Evolutionary conservation across 176 grass and related monocot genomes (phyloP).

Genomic region (Oropetium thomaeum): DNA sequence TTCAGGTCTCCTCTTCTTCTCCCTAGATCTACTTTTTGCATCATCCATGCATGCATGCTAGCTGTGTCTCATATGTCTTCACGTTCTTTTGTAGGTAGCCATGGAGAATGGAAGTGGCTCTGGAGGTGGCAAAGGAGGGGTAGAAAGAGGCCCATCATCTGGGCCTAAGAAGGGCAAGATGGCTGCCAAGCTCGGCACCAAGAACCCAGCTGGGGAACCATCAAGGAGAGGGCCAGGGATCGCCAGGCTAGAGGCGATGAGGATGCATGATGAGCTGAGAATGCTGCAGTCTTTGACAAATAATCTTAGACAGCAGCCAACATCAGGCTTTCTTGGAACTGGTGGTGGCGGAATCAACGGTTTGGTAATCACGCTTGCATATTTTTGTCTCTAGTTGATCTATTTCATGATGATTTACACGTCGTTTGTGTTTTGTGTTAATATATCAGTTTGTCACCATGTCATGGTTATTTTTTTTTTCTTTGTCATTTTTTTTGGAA

Average conservation of each 20-base stretch:
- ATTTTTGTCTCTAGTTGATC: too few species aligned
- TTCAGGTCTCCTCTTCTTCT: too few species aligned
- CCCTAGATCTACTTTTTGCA: background rate
- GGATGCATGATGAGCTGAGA: background rate
- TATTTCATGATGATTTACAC: background rate
- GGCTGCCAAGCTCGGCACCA: background rate
- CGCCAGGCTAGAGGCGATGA: background rate
- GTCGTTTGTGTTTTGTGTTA: background rate
- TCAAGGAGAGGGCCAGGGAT: background rate
- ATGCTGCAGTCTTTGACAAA: background rate
- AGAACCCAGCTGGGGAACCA: background rate
- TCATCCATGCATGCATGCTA: too few species aligned
- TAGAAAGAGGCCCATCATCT: background rate
- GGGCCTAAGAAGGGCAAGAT: background rate
- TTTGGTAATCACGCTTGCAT: background rate
- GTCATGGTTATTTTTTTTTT: background rate
- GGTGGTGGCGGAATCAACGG: background rate
- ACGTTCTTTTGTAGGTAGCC: background rate
- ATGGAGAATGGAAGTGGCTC: background rate
- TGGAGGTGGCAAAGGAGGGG: background rate
- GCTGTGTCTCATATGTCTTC: too few species aligned
- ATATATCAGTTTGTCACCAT: background rate
- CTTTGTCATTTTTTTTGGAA: background rate
- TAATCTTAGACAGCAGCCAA: background rate
- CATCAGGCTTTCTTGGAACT: background rate